A percentile compares a stretch with the other conserved stretches of the same genome.
These are phyloP conservation scores for Crotalaria pallida DNA, from an alignment of 306 rosid species.

Conservation along the genomic window DNA sequence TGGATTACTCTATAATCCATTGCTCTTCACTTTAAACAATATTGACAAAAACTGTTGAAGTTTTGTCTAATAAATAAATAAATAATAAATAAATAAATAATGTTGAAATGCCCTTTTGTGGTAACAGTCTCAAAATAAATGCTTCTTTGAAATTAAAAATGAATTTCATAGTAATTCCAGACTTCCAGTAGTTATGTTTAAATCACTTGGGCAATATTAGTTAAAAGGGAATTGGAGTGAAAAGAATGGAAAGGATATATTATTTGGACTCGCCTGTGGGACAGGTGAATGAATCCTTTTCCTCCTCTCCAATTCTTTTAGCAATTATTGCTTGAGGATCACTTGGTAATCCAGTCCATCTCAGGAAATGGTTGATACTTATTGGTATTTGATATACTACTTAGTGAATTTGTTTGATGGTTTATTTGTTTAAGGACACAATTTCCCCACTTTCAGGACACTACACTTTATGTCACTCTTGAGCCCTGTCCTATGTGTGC, in stretches of 20 bases:
- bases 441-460: slow-evolving; percentile 41
- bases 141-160: background rate
- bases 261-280: background rate
- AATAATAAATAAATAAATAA: too few species aligned
- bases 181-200: background rate
- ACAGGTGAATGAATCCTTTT: background rate
- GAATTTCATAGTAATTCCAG: background rate
- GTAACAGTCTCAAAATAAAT: background rate
- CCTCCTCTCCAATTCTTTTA: background rate
- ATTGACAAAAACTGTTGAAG: background rate
- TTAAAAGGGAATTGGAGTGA: background rate
- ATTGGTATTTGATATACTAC: slow-evolving; percentile 12
- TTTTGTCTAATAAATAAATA: too few species aligned
- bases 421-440: slow-evolving; percentile 25
- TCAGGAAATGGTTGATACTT: slow-evolving; percentile 9
- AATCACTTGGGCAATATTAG: background rate
- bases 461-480: slow-evolving; percentile 85
- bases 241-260: slow-evolving; percentile 3
- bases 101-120: background rate
- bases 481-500: slow-evolving; percentile 99
- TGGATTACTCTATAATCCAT: background rate
- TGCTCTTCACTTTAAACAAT: background rate
- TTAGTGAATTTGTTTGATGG: slow-evolving; percentile 2
- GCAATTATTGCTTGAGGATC: background rate
- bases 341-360: background rate